A percentile compares a stretch with the other conserved stretches of the same genome.
Evolutionary conservation across 352 stramenopile genomes (phyloP).

Genomic region (Globisporangium spinosum): DNA sequence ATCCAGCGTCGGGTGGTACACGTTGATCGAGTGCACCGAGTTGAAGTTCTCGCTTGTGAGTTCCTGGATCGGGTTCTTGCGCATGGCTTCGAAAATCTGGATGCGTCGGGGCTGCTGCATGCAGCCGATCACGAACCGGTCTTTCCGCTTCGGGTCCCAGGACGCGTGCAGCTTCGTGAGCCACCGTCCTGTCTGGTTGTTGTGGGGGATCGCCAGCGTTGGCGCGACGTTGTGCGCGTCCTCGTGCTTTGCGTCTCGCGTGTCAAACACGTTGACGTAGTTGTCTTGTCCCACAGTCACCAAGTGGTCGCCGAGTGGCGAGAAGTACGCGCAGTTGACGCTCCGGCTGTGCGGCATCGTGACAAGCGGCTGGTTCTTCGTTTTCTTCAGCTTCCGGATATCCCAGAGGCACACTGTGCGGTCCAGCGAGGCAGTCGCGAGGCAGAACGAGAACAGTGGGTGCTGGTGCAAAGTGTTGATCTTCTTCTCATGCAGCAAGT

Average conservation of each 20-base stretch:
- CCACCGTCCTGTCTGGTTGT: slow-evolving; percentile 85
- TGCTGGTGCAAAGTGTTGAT: slow-evolving; percentile 84
- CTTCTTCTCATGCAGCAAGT: slow-evolving; percentile 78
- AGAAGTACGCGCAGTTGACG: slow-evolving; percentile 88
- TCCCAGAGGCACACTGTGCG: slow-evolving; percentile 85
- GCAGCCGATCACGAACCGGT: slow-evolving; percentile 77
- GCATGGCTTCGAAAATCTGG: slow-evolving; percentile 75
- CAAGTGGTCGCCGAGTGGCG: slow-evolving; percentile 56
- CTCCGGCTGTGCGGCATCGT: slow-evolving; percentile 69
- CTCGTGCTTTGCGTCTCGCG: slow-evolving; percentile 29
- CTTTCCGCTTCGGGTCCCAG: slow-evolving; percentile 74
- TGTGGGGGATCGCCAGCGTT: slow-evolving; percentile 61
- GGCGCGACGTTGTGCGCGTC: slow-evolving; percentile 26
- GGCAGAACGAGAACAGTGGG: slow-evolving; percentile 46
- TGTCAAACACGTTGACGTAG: slow-evolving; percentile 73
- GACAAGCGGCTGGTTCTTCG: slow-evolving; percentile 39
- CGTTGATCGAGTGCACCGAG: slow-evolving; percentile 87
- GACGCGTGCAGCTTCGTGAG: slow-evolving; percentile 82
- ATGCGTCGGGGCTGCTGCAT: slow-evolving; percentile 79
- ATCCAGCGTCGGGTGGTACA: slow-evolving; percentile 73
- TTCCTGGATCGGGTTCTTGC: slow-evolving; percentile 65
- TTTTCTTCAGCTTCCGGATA: slow-evolving; percentile 44
- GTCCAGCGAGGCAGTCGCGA: slow-evolving; percentile 78
- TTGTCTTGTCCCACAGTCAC: slow-evolving; percentile 84
- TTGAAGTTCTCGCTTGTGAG: slow-evolving; percentile 63